Conservation (phyloP, 2,329 filamentous ascomycete species). For the Colletotrichum falcatum region DNA sequence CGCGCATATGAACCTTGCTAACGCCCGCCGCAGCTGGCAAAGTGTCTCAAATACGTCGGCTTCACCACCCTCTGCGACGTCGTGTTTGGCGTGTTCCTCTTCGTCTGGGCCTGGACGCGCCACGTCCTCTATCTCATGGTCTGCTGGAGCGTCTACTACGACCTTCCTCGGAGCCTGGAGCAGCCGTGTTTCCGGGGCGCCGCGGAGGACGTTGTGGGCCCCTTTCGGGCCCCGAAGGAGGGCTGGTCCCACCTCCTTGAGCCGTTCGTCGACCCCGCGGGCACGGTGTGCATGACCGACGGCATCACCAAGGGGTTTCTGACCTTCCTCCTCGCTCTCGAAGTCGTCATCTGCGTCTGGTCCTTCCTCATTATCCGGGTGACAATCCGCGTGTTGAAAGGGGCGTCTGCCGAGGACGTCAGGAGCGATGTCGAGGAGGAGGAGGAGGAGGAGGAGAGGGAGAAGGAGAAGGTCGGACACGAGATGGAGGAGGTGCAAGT, state of each 20-base stretch:
- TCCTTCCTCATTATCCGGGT: conserved; percentile 15
- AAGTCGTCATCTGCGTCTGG: conserved; percentile 18
- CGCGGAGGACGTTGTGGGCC: neutral
- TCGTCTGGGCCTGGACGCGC: conserved; percentile 16
- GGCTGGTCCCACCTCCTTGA: conserved; percentile 16
- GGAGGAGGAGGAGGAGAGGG: neutral
- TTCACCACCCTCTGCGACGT: conserved; percentile 20
- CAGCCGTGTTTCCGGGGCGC: conserved; percentile 14
- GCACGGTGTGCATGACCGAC: conserved; percentile 9
- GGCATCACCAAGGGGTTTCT: conserved; percentile 8
- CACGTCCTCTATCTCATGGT: conserved; percentile 15
- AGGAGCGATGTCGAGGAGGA: conserved; percentile 4
- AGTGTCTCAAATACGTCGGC: conserved; percentile 7
- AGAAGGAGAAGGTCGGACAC: neutral
- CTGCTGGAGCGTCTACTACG: conserved; percentile 22
- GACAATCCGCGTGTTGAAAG: conserved; percentile 9
- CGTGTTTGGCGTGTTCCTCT: conserved; percentile 14
- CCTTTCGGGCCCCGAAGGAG: neutral
- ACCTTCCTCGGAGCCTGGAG: neutral
- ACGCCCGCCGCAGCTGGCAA: neutral
- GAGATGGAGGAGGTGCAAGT: neutral
- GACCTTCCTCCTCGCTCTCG: conserved; percentile 12
- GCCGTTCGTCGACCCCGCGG: conserved; percentile 4
- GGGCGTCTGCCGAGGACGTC: conserved; percentile 16
- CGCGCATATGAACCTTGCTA: neutral